Percentiles rank a stretch among this genome's conserved stretches.
Conservation (phyloP, 2,329 filamentous ascomycete genomes). For the Scedosporium boydii region DNA sequence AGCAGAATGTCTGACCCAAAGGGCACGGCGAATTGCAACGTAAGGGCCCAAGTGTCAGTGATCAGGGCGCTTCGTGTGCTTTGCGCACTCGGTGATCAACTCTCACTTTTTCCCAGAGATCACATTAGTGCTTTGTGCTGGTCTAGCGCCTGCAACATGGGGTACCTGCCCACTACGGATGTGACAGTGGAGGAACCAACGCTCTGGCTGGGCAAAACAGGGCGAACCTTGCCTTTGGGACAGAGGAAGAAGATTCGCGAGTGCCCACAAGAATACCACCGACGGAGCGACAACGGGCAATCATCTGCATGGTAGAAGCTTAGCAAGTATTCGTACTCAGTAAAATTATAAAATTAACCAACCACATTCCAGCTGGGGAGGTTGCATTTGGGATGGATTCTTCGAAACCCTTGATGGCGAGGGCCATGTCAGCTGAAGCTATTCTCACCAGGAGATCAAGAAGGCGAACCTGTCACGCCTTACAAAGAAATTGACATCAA, state of each 20-base stretch:
- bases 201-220: neutral
- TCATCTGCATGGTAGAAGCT: neutral
- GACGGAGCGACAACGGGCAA: neutral
- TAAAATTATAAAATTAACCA: too few relatives aligned
- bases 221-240: neutral
- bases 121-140: neutral
- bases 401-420: too few relatives aligned
- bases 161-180: neutral
- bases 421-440: too few relatives aligned
- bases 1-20: neutral
- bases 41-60: neutral
- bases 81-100: neutral
- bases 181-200: neutral
- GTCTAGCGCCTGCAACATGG: neutral
- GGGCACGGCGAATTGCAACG: neutral
- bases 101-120: neutral
- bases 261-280: neutral
- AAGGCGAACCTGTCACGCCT: too few relatives aligned
- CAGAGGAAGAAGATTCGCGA: neutral
- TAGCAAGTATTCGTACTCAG: too few relatives aligned
- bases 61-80: neutral
- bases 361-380: too few relatives aligned
- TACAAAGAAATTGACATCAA: too few relatives aligned
- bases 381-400: too few relatives aligned
- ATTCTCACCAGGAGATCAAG: too few relatives aligned